These are phyloP conservation scores for Globisporangium canariense DNA, from an alignment of 352 stramenopile genomes.

Conservation along the genomic window DNA sequence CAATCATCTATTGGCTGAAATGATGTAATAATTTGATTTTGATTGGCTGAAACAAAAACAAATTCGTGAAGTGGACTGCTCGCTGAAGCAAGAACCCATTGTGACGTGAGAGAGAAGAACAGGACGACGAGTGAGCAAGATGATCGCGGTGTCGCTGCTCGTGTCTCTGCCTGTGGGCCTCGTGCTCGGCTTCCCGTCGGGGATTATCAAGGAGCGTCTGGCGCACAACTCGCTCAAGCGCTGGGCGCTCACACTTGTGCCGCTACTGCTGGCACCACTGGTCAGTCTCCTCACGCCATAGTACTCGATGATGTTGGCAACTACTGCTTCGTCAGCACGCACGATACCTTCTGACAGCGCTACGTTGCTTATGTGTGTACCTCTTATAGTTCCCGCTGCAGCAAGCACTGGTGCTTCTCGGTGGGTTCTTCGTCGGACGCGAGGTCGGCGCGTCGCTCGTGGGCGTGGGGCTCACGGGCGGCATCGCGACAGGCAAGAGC, in stretches of 20 bases:
- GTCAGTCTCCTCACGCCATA: slow-evolving; percentile 22
- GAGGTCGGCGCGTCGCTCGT: slow-evolving; percentile 56
- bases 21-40: not conserved
- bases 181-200: slow-evolving; percentile 38
- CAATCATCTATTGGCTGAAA: slow-evolving; percentile 7
- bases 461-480: slow-evolving; percentile 75
- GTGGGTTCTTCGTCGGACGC: slow-evolving; percentile 34
- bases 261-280: slow-evolving; percentile 34
- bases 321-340: not conserved
- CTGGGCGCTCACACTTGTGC: slow-evolving; percentile 37
- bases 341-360: not conserved
- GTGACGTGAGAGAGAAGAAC: not conserved
- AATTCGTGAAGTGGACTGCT: too few relatives aligned
- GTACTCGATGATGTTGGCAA: not conserved
- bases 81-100: not conserved
- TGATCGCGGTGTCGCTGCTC: slow-evolving; percentile 27
- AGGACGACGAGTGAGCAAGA: not conserved
- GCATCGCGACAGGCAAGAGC: slow-evolving; percentile 84
- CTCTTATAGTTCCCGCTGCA: slow-evolving; percentile 34
- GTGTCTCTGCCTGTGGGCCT: slow-evolving; percentile 33
- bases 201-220: slow-evolving; percentile 52
- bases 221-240: slow-evolving; percentile 38
- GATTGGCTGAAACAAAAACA: slow-evolving; percentile 19
- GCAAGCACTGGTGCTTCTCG: slow-evolving; percentile 22
- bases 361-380: not conserved